phyloP scores from a whole-genome alignment of 2,329 filamentous ascomycete species.

The Gaeumannomyces tritici region DNA sequence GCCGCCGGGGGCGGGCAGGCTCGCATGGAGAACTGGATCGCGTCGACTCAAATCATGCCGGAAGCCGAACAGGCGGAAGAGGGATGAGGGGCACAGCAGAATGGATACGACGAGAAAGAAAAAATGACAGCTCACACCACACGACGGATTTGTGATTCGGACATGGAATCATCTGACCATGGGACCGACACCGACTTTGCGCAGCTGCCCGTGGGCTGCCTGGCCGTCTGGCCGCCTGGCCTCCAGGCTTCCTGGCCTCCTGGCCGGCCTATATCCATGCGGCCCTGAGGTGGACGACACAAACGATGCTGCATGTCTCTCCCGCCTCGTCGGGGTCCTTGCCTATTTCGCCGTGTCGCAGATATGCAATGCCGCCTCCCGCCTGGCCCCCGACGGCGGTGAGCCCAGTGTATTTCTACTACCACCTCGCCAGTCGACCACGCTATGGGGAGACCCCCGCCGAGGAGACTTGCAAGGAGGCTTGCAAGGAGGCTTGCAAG shows the following conservation, averaged over 20 bases:
- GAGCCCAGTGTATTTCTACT: not conserved
- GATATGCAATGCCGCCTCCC: not conserved
- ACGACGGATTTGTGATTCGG: not conserved
- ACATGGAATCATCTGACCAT: not conserved
- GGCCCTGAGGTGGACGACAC: not conserved
- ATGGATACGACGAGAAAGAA: not conserved
- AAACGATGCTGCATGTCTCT: not conserved
- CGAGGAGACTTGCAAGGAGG: not conserved
- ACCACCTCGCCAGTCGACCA: not conserved
- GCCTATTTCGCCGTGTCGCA: not conserved
- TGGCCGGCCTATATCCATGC: not conserved
- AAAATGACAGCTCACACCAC: not conserved
- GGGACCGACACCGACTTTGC: not conserved
- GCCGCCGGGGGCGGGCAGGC: constrained; percentile 45
- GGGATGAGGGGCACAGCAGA: not conserved
- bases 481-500: not conserved
- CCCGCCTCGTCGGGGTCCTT: not conserved
- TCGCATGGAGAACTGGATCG: constrained; percentile 78
- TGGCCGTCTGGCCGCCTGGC: too few relatives aligned
- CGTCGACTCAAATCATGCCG: constrained; percentile 60
- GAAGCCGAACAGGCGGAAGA: constrained; percentile 2
- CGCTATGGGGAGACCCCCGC: not conserved
- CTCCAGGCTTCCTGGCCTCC: too few relatives aligned
- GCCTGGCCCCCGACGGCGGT: not conserved
- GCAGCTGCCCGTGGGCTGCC: not conserved